Conservation (phyloP, 306 rosid genomes). For the Erythrophleum fordii region DNA sequence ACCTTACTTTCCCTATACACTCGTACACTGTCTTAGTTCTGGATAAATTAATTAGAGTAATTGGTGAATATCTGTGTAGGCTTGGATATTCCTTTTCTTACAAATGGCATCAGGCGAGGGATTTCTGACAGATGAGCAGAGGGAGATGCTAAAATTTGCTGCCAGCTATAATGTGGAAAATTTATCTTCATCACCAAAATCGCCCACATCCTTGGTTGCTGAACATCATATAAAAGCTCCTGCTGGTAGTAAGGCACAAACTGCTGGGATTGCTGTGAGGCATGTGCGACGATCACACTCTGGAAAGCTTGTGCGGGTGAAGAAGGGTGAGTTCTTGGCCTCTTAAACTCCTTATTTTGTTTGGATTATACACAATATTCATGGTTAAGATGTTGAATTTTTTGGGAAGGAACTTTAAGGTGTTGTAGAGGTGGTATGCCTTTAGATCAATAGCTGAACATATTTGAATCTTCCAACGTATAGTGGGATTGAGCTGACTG, state of each 20-base stretch:
- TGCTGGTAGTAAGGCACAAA: constrained; percentile 75
- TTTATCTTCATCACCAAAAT: constrained; percentile 88
- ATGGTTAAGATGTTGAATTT: not conserved
- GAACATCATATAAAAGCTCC: constrained; percentile 86
- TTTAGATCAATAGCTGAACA: not conserved
- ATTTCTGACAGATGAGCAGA: constrained; percentile 87
- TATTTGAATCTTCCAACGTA: not conserved
- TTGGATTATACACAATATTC: not conserved
- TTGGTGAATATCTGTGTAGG: constrained; percentile 21
- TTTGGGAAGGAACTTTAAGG: not conserved
- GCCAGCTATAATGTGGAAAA: constrained; percentile 78
- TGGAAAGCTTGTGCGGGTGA: constrained; percentile 76
- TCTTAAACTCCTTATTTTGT: not conserved
- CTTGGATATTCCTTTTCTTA: constrained; percentile 15
- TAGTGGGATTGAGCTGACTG: constrained; percentile 1
- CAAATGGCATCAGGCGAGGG: constrained; percentile 92
- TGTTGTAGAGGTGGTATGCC: not conserved
- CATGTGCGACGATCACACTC: constrained; percentile 90
- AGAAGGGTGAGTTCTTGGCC: constrained; percentile 73
- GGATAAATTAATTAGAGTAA: constrained; percentile 13
- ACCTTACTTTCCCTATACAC: not conserved
- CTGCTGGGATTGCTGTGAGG: constrained; percentile 76
- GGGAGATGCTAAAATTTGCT: constrained; percentile 80
- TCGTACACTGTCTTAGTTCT: not conserved
- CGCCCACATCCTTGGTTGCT: constrained; percentile 72